These are phyloP conservation scores for Elaeis guineensis DNA, from an alignment of 176 grass and related monocot species.

Conservation along the genomic window DNA sequence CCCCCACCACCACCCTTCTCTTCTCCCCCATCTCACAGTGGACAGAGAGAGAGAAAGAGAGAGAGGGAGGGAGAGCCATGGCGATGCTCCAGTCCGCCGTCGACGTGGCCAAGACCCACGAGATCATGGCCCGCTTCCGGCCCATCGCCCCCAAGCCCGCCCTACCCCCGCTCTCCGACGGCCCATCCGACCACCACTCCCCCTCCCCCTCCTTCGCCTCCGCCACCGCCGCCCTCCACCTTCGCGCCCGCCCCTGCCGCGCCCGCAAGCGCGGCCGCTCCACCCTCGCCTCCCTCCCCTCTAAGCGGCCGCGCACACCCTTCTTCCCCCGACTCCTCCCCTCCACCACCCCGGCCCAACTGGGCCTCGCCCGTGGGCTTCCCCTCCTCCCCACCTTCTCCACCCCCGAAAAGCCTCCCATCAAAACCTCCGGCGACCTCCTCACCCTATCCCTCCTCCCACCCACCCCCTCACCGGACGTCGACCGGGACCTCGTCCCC, in stretches of 20 bases:
- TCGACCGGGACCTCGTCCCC: constrained; percentile 12
- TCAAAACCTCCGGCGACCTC: neutral
- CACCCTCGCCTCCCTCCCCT: constrained; percentile 5
- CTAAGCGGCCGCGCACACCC: constrained; percentile 33
- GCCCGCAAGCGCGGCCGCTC: constrained; percentile 53
- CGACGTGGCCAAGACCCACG: constrained; percentile 78
- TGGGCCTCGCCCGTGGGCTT: too few species aligned
- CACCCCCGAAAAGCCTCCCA: neutral
- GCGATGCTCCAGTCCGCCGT: constrained; percentile 48
- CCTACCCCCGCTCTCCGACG: constrained; percentile 13
- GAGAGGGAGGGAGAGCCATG: too few species aligned
- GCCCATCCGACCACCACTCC: neutral
- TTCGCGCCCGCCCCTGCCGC: constrained; percentile 57
- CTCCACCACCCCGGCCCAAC: constrained; percentile 13
- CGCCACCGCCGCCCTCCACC: constrained; percentile 23
- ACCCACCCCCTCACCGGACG: neutral
- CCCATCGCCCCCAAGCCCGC: constrained; percentile 92
- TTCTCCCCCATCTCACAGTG: neutral
- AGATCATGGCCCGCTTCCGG: constrained; percentile 84
- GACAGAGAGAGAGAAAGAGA: too few species aligned
- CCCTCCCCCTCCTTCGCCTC: constrained; percentile 19
- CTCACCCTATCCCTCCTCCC: constrained; percentile 30
- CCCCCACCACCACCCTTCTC: constrained; percentile 7
- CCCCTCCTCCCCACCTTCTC: neutral
- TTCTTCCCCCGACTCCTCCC: constrained; percentile 27